Evolutionary conservation across 192 early-diverging fungal genomes (phyloP), one percentile per base, ranked within the genome.

Genomic region (Rhizophlyctis rosea): DNA sequence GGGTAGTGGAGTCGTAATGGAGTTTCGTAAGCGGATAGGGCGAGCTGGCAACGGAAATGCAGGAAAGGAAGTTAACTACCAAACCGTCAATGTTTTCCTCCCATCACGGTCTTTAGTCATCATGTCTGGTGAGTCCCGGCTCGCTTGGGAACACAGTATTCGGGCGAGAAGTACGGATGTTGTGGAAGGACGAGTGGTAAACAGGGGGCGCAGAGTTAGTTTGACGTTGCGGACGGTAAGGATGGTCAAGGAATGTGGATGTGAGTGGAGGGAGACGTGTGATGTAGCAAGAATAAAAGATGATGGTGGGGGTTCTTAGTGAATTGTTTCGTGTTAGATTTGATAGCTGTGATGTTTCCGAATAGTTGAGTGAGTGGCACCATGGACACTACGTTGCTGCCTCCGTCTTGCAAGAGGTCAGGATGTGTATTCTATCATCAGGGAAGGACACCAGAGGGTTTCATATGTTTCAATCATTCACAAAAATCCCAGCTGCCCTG

Each of bases 61-160:
- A 54, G 32, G n/a, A 47, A 47, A n/a, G n/a, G 9, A 13, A 9
- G 14, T 34, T 2, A 21, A 34, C 24, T 28, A 31, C 31, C 3
- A 14, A 34, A 48, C 63, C 27, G 59, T 47, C 29, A 59, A 66
- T 47, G 34, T 77, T 34, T 65, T 77, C 39, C 62, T 84, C 39
- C 61, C 72, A 53, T 66, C 71, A 0, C 65, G 82, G 31, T 76
- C 74, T 13, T 70, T 81, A 33, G 34, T 76, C 29, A 36, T 81
- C 33, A 76, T 84, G 70, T 39, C 55, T 3, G 79, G 73, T 7
- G 73, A 81, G 44, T 66, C 73, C 0, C 50, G 79, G 21, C 76
- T 73, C 44, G 67, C 68, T 13, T 81, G 77, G 79, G 75, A 81
- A 48, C 82, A 84, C 48, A 67, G 59, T 14, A 84, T 84, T 31